Evolutionary conservation across 495 filamentous ascomycete species (phyloP).

Genomic region (Penicillium simplicissimum): DNA sequence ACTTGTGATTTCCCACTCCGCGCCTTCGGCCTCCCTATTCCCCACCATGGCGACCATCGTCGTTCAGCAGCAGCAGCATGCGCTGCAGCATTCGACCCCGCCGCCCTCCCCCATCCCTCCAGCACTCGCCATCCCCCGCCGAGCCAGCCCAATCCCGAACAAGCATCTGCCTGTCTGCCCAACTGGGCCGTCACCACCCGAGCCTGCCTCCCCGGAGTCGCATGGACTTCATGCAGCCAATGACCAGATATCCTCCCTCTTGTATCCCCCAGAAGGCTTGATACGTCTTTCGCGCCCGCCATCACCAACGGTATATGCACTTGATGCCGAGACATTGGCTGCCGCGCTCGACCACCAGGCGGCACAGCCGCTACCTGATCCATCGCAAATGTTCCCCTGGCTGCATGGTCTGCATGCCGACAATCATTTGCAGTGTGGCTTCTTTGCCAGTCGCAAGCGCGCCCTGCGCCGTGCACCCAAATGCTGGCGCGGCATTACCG

Average conservation of each 20-base stretch:
- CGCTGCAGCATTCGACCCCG: slow-evolving; percentile 49
- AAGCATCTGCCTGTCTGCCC: slow-evolving; percentile 86
- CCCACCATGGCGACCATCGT: slow-evolving; percentile 52
- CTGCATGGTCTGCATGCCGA: slow-evolving; percentile 89
- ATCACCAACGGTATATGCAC: slow-evolving; percentile 61
- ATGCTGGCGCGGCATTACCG: slow-evolving; percentile 76
- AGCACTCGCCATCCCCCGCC: slow-evolving; percentile 43
- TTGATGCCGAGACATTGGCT: slow-evolving; percentile 66
- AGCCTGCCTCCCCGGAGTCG: slow-evolving; percentile 52
- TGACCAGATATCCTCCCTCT: slow-evolving; percentile 60
- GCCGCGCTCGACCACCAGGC: slow-evolving; percentile 73
- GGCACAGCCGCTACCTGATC: slow-evolving; percentile 77
- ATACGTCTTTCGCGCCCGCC: slow-evolving; percentile 55
- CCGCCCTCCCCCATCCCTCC: slow-evolving; percentile 42
- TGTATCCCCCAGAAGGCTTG: slow-evolving; percentile 73
- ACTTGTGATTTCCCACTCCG: slow-evolving; percentile 6
- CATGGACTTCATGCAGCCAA: slow-evolving; percentile 37
- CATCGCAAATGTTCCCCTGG: slow-evolving; percentile 91
- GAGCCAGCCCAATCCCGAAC: slow-evolving; percentile 72
- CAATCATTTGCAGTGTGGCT: slow-evolving; percentile 84
- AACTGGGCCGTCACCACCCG: slow-evolving; percentile 66
- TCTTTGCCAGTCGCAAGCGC: slow-evolving; percentile 79
- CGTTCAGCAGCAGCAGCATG: slow-evolving; percentile 49
- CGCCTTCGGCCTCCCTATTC: slow-evolving; percentile 6
- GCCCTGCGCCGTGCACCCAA: slow-evolving; percentile 70